phyloP scores from a whole-genome alignment of 345 rosid species.

The Sonneratia alba region DNA sequence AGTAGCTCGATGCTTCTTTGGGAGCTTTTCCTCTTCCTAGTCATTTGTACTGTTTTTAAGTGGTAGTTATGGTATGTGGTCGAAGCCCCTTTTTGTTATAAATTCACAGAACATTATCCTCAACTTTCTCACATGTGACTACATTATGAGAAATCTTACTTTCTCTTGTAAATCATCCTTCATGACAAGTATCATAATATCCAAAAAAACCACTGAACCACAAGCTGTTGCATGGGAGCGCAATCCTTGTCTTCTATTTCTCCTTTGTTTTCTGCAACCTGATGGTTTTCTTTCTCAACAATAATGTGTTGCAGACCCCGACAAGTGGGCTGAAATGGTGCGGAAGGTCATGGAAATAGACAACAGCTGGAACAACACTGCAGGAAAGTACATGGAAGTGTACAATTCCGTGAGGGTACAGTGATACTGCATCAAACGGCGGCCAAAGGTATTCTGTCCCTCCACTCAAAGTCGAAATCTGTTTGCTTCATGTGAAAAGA shows the following conservation, averaged over 20 bases:
- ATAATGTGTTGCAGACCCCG: conserved; percentile 24
- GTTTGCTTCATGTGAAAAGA: background rate
- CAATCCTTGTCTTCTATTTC: background rate
- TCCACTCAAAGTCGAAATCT: background rate
- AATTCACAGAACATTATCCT: background rate
- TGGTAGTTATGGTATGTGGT: too few relatives aligned
- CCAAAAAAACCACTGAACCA: background rate
- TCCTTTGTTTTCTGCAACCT: background rate
- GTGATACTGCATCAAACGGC: conserved; percentile 7
- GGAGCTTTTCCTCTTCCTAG: too few relatives aligned
- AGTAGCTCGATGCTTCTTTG: background rate
- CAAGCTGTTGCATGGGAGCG: background rate
- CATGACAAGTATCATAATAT: too few relatives aligned
- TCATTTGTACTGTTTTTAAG: too few relatives aligned
- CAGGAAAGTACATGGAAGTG: conserved; percentile 34
- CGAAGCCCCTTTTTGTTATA: background rate
- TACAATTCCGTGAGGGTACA: conserved; percentile 30
- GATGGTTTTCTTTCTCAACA: background rate
- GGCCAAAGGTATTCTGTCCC: background rate
- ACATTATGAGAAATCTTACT: background rate
- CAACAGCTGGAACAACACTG: conserved; percentile 45
- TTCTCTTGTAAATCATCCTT: background rate
- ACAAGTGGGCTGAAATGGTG: conserved; percentile 30
- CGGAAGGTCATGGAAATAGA: conserved; percentile 30
- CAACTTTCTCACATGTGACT: background rate